phyloP scores from a whole-genome alignment of 345 rosid genomes.

The Ailanthus altissimus region DNA sequence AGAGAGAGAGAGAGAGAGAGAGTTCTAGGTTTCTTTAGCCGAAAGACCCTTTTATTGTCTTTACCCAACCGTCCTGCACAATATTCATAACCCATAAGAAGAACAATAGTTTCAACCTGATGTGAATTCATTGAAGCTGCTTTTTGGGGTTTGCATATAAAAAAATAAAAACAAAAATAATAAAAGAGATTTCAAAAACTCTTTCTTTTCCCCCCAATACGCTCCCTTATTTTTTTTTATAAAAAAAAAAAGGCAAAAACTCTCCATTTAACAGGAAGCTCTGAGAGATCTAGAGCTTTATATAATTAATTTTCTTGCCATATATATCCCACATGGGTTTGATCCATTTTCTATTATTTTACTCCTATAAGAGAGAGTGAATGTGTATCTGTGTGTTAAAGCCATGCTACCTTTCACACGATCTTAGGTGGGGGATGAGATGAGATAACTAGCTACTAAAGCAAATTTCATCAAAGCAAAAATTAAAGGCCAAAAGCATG shows the following conservation, averaged over 20 bases:
- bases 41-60: conserved; percentile 32
- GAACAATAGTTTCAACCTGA: conserved; percentile 18
- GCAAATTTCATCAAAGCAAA: not conserved
- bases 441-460: not conserved
- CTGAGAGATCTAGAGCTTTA: too few species aligned
- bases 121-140: not conserved
- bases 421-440: not conserved
- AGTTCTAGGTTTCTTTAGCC: conserved; percentile 20
- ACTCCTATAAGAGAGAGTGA: not conserved
- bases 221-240: too few species aligned
- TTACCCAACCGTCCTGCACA: conserved; percentile 19
- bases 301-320: not conserved
- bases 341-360: conserved; percentile 2
- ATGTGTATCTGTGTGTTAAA: conserved; percentile 12
- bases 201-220: conserved; percentile 19
- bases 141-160: not conserved
- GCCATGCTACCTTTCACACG: conserved; percentile 38
- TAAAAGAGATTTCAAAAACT: conserved; percentile 25
- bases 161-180: conserved; percentile 1
- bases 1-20: conserved; percentile 12
- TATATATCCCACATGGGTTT: conserved; percentile 17
- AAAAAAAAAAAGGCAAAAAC: not conserved
- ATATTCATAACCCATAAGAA: not conserved
- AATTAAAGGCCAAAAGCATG: not conserved
- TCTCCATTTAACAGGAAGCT: conserved; percentile 11